Percentiles rank a stretch among this genome's conserved stretches.
Conservation (phyloP, 2,329 filamentous ascomycete species). For the Cercospora berteroae region DNA sequence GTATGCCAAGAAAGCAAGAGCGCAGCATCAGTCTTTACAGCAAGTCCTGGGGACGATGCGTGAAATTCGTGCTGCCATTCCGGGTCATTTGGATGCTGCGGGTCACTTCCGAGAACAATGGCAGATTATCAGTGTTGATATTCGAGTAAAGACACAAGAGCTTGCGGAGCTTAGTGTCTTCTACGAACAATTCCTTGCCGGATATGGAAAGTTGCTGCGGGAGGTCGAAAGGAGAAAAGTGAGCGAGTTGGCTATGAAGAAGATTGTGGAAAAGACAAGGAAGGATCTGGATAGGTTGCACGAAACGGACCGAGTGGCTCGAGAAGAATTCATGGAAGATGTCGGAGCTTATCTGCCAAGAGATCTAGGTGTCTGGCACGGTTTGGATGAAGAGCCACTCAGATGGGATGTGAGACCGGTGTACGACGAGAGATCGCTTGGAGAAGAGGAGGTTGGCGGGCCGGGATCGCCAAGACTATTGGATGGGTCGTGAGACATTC, state of each 20-base stretch:
- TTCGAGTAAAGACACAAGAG: constrained; percentile 68
- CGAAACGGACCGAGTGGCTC: constrained; percentile 63
- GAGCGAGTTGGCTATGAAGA: constrained; percentile 70
- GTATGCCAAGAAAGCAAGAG: constrained; percentile 59
- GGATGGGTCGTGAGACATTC: constrained; percentile 12
- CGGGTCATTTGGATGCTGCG: constrained; percentile 63
- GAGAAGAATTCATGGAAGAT: constrained; percentile 76
- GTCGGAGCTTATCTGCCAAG: constrained; percentile 79
- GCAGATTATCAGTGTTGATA: constrained; percentile 69
- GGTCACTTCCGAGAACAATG: constrained; percentile 64
- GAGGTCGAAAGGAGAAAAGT: constrained; percentile 75
- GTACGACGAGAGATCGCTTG: constrained; percentile 8
- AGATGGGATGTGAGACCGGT: constrained; percentile 29
- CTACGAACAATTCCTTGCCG: constrained; percentile 80
- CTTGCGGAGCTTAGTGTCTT: constrained; percentile 76
- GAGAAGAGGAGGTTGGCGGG: neutral
- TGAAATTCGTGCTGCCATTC: constrained; percentile 64
- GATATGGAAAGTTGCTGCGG: constrained; percentile 79
- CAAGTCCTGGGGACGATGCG: constrained; percentile 66
- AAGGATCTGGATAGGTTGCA: constrained; percentile 73
- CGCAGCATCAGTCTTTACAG: constrained; percentile 58
- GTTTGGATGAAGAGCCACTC: constrained; percentile 24
- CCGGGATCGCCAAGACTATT: constrained; percentile 10
- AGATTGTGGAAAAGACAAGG: constrained; percentile 73
- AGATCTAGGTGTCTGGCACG: constrained; percentile 32